Conservation (phyloP, 345 rosid genomes). For the Noccaea caerulescens region DNA sequence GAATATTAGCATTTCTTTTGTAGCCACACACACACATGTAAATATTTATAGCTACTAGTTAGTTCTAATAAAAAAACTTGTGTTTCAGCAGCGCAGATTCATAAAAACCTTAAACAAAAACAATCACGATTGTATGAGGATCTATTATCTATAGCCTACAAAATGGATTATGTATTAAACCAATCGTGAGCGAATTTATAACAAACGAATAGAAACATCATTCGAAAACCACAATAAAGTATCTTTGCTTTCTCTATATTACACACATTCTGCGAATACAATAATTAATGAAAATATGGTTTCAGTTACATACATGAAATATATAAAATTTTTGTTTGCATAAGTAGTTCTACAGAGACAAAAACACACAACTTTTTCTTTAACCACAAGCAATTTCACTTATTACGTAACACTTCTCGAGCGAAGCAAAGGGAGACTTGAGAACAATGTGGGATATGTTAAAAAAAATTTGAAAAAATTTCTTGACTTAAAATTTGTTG, state of each 20-base stretch:
- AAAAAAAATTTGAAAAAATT: too few species aligned
- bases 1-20: too few species aligned
- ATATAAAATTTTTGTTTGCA: slow-evolving; percentile 23
- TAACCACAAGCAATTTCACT: slow-evolving; percentile 34
- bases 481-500: too few species aligned
- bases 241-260: background rate
- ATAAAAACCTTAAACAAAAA: too few species aligned
- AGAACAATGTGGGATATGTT: slow-evolving; percentile 23
- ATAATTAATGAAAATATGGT: slow-evolving; percentile 9
- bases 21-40: too few species aligned
- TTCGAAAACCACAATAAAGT: slow-evolving; percentile 12
- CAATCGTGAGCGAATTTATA: background rate
- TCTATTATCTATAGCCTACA: background rate
- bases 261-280: slow-evolving; percentile 41
- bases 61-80: too few species aligned
- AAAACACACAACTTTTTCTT: slow-evolving; percentile 1
- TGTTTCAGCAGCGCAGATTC: too few species aligned
- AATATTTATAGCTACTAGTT: too few species aligned
- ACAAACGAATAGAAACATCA: slow-evolving; percentile 2
- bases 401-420: slow-evolving; percentile 28
- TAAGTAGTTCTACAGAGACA: slow-evolving; percentile 35
- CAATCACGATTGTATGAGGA: too few species aligned
- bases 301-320: slow-evolving; percentile 40
- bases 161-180: background rate
- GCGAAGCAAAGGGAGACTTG: slow-evolving; percentile 7